These are phyloP conservation scores for Rhizoclosmatium sp. DNA, from an alignment of 192 early-diverging fungal species.

Conservation along the genomic window DNA sequence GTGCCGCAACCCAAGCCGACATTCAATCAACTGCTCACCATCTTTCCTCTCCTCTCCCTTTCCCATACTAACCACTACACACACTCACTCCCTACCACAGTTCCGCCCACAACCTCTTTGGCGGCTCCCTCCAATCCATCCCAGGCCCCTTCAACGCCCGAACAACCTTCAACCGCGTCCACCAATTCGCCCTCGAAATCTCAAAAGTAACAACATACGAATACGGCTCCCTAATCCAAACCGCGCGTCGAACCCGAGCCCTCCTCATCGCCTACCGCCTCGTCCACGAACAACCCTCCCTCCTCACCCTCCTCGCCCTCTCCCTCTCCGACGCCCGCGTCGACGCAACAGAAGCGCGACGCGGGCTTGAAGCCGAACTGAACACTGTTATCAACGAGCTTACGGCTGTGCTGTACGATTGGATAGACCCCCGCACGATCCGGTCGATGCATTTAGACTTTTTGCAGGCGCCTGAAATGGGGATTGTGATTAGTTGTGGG, in stretches of 20 bases:
- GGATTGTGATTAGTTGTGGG: constrained; percentile 2
- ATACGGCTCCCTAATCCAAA: background rate
- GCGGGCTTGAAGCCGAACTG: background rate
- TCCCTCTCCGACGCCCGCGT: background rate
- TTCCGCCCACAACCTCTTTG: constrained; percentile 19
- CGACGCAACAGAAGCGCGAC: background rate
- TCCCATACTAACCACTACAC: too few relatives aligned
- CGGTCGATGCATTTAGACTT: background rate
- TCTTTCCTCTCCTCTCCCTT: too few relatives aligned
- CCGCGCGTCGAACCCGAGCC: constrained; percentile 11
- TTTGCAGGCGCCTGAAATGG: background rate
- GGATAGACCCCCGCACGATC: background rate
- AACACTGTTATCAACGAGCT: too few relatives aligned
- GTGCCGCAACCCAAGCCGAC: too few relatives aligned
- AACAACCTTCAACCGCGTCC: background rate
- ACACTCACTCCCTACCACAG: background rate
- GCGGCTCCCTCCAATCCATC: background rate
- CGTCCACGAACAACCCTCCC: constrained; percentile 15
- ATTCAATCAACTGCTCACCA: too few relatives aligned
- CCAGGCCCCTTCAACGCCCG: background rate
- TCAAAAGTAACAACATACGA: background rate
- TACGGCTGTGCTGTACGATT: background rate
- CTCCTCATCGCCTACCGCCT: constrained; percentile 19
- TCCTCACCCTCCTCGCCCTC: constrained; percentile 23
- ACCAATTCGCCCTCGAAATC: background rate